Evolutionary conservation across 2,329 filamentous ascomycete species (phyloP).

Genomic region (Aschersonia sp.): DNA sequence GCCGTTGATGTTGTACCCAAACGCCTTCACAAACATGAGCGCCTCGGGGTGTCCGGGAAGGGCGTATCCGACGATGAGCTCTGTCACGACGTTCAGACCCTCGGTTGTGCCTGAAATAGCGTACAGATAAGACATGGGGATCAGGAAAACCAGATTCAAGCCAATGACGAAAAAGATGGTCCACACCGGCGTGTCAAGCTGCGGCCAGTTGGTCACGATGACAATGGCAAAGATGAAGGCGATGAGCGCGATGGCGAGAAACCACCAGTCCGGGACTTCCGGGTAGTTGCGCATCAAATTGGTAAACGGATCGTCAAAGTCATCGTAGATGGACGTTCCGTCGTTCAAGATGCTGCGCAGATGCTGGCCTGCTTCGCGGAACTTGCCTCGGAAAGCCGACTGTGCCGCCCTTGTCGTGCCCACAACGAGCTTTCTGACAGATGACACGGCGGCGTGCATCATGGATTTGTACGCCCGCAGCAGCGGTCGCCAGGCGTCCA

Average conservation of each 20-base stretch:
- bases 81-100: constrained; percentile 33
- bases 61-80: constrained; percentile 16
- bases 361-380: constrained; percentile 13
- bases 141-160: constrained; percentile 22
- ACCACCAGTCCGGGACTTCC: constrained; percentile 35
- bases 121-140: constrained; percentile 24
- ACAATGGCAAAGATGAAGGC: constrained; percentile 19
- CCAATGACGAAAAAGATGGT: constrained; percentile 17
- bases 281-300: constrained; percentile 26
- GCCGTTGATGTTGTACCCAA: constrained; percentile 25
- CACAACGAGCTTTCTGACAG: constrained; percentile 3
- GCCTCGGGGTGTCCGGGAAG: constrained; percentile 19
- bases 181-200: constrained; percentile 15
- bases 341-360: constrained; percentile 18
- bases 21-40: constrained; percentile 36
- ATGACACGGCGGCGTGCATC: constrained; percentile 7
- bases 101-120: constrained; percentile 27
- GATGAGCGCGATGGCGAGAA: constrained; percentile 8
- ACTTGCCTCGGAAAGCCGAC: constrained; percentile 16
- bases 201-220: constrained; percentile 13
- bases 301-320: constrained; percentile 26
- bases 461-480: constrained; percentile 16
- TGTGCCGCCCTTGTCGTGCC: constrained; percentile 12
- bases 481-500: constrained; percentile 19
- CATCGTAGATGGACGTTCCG: constrained; percentile 24